Evolutionary conservation across 176 grass and related monocot species (phyloP), one percentile per base, ranked within the genome.

Genomic region (Zoysia pacifica): DNA sequence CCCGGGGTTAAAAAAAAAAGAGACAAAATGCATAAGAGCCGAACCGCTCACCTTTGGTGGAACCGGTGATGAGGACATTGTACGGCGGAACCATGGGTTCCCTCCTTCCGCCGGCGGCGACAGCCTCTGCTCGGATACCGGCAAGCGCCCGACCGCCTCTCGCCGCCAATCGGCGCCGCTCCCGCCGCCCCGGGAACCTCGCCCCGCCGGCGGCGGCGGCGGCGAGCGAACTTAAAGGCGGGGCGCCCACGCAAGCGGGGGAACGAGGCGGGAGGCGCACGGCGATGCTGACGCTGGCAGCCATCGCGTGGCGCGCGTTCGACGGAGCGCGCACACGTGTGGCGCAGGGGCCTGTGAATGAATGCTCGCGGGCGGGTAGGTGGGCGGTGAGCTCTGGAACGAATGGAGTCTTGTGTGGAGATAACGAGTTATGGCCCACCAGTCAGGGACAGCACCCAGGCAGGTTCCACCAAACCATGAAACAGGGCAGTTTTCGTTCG

Each of bases 11-110:
- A 70, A 8, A 48, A 72, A 59, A 52, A 18, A 8, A 48, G 68
- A 28, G 28, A 28, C 52, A 52, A 18, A 11, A 49, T 56, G 9
- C 4, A 5, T 9, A 11, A 42, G 11, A 41, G 50, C 48, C 5
- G 18, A 70, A 54, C 38, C 37, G 40, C 60, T 5, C 16, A 94
- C 95, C 95, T 94, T 93, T 97, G 41, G 89, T 92, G 48, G 95
- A 98, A 11, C 95, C 95, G 28, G 95, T 98, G 82, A 98, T 94
- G 65, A 98, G 84, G 16, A 98, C 88, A 81, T 94, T 94, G 76
- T 91, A 98, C 58, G 88, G 95, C 3, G 90, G 92, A 10, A 86
- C 61, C 90, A 93, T 97, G 12, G 88, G 81, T 38, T 93, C 90
- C 74, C 47, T 90, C 54, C 20, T 48, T 36, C 73, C 61, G 41